These are phyloP conservation scores for Alternaria consortialis DNA, from an alignment of 2,329 filamentous ascomycete genomes.

Conservation along the genomic window DNA sequence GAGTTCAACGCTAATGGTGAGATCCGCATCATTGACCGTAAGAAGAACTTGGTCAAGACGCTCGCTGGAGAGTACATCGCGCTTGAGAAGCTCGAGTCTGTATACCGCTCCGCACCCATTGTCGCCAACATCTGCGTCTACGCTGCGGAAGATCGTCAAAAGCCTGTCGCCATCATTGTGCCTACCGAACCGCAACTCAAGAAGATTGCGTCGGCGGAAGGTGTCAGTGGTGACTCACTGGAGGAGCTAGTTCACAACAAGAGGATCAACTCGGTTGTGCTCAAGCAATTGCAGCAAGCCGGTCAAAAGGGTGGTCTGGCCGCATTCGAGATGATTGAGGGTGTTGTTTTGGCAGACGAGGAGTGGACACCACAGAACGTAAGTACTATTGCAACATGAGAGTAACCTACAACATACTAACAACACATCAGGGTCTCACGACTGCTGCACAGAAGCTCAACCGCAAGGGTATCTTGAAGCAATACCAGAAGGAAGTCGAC, in stretches of 20 bases:
- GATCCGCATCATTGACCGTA: conserved; percentile 87
- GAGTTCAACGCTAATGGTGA: conserved; percentile 84
- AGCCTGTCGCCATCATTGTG: conserved; percentile 83
- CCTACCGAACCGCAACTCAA: conserved; percentile 65
- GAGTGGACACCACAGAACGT: conserved; percentile 89
- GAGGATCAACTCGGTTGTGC: conserved; percentile 70
- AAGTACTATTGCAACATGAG: conserved; percentile 54
- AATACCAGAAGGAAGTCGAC: conserved; percentile 62
- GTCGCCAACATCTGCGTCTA: conserved; percentile 90
- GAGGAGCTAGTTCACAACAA: conserved; percentile 74
- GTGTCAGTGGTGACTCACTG: conserved; percentile 69
- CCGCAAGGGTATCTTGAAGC: conserved; percentile 59
- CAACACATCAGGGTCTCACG: conserved; percentile 53
- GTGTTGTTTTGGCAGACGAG: conserved; percentile 80
- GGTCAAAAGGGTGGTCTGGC: conserved; percentile 73
- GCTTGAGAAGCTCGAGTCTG: conserved; percentile 90
- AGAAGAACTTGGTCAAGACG: conserved; percentile 98
- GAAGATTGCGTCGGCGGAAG: conserved; percentile 64
- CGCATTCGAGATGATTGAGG: conserved; percentile 77
- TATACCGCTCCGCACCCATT: conserved; percentile 82
- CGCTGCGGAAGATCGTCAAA: conserved; percentile 76
- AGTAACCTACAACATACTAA: conserved; percentile 25
- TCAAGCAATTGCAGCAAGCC: conserved; percentile 73
- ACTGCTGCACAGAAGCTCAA: conserved; percentile 65
- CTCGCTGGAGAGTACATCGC: conserved; percentile 96